Evolutionary conservation across 192 early-diverging fungal species (phyloP), one percentile per base, ranked within the genome.

Genomic region (Entrophospora sp.): DNA sequence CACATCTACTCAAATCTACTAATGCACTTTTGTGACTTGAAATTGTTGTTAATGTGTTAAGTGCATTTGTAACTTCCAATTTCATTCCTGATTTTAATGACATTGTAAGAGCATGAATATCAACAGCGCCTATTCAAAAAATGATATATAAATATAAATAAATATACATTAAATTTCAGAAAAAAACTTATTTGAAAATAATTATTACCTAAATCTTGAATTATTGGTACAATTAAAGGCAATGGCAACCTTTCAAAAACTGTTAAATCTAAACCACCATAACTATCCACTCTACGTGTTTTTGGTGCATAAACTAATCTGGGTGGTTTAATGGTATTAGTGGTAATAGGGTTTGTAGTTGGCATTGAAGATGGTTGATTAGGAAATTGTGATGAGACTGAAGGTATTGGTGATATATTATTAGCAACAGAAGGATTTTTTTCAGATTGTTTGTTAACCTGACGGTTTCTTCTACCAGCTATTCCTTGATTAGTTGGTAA

Each of bases 61-160:
- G 75, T 5, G 89, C 89, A 44, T 81, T 85, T 3, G 86, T 83
- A 1, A 90, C 77, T 61, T 93, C 89, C 55, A 85, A 68, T 35
- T 79, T 80, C 67, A 93, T 82, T 16, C 84, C 85, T 4, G 85
- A 89, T 68, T 89, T 88, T 5, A 93, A 77, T 27, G 89, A 85
- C 82, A 93, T 86, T 6, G 83, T 83, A 40, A 93, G 70, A 3
- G 85, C 85, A 25, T 85, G 86, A n/a, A 91, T 78, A 62, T 91
- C 88, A 9, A 89, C 77, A 20, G 81, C 69, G 51, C 85, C 87
- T 81, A 28, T n/a, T 10, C n/a, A 52, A 55, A 7, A 40, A 35
- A 22, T 3, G 7, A 62, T 3, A 45, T n/a, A 57, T 34, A 3
- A 55, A 27, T 1, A 12, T 38, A 9, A 27, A 55, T 48, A 46